Percentiles rank a stretch among this genome's conserved stretches.
These are phyloP conservation scores for Psilocybe tampanensis DNA, from an alignment of 768 basidiomycete species.

Conservation along the genomic window DNA sequence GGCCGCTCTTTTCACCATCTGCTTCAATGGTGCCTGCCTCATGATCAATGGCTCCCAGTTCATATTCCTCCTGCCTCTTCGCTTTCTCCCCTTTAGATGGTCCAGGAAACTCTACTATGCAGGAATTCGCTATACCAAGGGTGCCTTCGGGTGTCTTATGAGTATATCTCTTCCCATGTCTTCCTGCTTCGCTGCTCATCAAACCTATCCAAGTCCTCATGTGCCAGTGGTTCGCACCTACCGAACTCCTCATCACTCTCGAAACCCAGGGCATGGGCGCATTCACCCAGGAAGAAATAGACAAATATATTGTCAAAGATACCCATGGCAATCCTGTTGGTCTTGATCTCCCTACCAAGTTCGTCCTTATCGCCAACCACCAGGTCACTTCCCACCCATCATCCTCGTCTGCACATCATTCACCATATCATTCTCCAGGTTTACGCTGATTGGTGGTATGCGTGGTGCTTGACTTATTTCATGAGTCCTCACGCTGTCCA, in stretches of 20 bases:
- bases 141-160: conserved; percentile 74
- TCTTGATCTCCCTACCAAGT: conserved; percentile 75
- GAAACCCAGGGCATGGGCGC: conserved; percentile 69
- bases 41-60: conserved; percentile 78
- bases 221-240: conserved; percentile 83
- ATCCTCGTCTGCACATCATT: conserved; percentile 1
- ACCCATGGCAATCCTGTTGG: conserved; percentile 54
- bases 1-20: conserved; percentile 51
- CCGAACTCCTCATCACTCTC: conserved; percentile 70
- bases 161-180: conserved; percentile 47
- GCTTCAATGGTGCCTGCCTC: conserved; percentile 67
- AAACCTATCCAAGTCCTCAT: conserved; percentile 57
- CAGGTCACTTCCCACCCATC: conserved; percentile 54
- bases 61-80: conserved; percentile 66
- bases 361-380: conserved; percentile 90
- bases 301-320: conserved; percentile 58
- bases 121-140: conserved; percentile 82
- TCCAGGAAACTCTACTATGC: conserved; percentile 61
- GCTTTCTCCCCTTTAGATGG: conserved; percentile 60
- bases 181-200: background rate
- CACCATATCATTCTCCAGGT: conserved; percentile 47
- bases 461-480: conserved; percentile 83
- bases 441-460: conserved; percentile 87
- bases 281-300: conserved; percentile 62
- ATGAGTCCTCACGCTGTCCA: conserved; percentile 61